These are phyloP conservation scores for Penicillium odoratum DNA, from an alignment of 495 filamentous ascomycete species.

Conservation along the genomic window DNA sequence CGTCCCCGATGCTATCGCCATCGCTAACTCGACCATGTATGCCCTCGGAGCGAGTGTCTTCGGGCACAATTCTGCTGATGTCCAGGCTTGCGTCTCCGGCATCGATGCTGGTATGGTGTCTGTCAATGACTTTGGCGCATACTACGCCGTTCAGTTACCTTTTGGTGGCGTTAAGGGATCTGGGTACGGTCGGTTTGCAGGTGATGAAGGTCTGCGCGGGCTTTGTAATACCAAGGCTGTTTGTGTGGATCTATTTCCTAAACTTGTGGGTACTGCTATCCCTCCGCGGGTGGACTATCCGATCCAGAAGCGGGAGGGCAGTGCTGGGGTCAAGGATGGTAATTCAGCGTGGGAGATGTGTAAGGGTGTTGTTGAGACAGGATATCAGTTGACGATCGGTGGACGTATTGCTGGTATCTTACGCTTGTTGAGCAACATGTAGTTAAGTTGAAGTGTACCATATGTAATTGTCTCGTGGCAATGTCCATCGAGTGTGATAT, in stretches of 20 bases:
- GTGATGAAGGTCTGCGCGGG: slow-evolving; percentile 80
- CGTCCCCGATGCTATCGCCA: slow-evolving; percentile 60
- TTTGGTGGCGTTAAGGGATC: slow-evolving; percentile 87
- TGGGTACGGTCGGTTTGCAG: slow-evolving; percentile 92
- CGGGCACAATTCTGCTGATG: slow-evolving; percentile 50
- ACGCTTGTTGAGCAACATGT: slow-evolving; percentile 50
- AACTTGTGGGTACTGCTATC: slow-evolving; percentile 66
- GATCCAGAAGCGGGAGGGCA: slow-evolving; percentile 51
- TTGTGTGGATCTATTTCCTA: slow-evolving; percentile 69
- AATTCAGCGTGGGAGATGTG: slow-evolving; percentile 57
- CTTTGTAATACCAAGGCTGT: slow-evolving; percentile 86
- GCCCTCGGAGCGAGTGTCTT: slow-evolving; percentile 84
- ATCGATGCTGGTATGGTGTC: slow-evolving; percentile 86
- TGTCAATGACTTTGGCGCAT: slow-evolving; percentile 92
- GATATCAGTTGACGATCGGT: slow-evolving; percentile 55
- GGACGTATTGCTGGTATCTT: slow-evolving; percentile 50
- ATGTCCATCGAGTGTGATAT: background rate
- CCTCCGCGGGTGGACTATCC: slow-evolving; percentile 80
- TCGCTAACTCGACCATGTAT: slow-evolving; percentile 77
- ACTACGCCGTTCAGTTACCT: slow-evolving; percentile 88
- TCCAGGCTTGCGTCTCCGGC: slow-evolving; percentile 60
- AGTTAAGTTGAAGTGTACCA: background rate
- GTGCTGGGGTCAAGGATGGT: slow-evolving; percentile 48
- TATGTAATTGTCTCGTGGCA: background rate
- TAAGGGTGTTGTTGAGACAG: slow-evolving; percentile 61